Evolutionary conservation across 83 land plant species (phyloP).

Genomic region (Larix sibirica): DNA sequence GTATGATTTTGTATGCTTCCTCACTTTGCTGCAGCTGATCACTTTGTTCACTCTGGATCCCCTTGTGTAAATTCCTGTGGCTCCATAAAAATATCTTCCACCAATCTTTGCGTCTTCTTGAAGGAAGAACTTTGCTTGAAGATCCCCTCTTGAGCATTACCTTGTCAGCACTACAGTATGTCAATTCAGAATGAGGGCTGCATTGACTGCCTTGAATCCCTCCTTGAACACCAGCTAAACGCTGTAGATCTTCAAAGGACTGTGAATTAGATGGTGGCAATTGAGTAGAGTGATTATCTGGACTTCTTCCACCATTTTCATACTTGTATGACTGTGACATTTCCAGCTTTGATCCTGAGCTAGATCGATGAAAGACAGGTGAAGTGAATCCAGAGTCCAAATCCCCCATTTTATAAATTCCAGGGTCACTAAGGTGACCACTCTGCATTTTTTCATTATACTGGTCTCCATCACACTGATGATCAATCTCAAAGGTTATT

Average conservation of each 20-base stretch:
- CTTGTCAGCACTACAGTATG: constrained; percentile 51
- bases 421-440: constrained; percentile 71
- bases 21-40: not conserved
- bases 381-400: constrained; percentile 24
- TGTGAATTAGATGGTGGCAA: constrained; percentile 37
- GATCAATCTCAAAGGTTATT: constrained; percentile 12
- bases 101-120: constrained; percentile 68
- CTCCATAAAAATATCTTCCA: constrained; percentile 86
- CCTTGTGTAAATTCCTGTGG: constrained; percentile 62
- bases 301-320: constrained; percentile 4
- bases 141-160: constrained; percentile 65
- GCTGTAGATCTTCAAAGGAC: constrained; percentile 48
- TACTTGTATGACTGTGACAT: constrained; percentile 19
- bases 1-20: not conserved
- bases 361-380: constrained; percentile 42
- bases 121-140: constrained; percentile 70
- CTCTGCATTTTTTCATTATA: constrained; percentile 16
- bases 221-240: constrained; percentile 13
- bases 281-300: constrained; percentile 22
- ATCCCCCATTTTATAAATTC: constrained; percentile 24
- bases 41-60: constrained; percentile 8
- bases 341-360: constrained; percentile 60
- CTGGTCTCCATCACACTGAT: not conserved
- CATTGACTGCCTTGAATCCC: constrained; percentile 21
- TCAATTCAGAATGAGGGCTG: constrained; percentile 44